Base-by-base conservation (phyloP, 139 green algal genomes). In the Chlorella sp. region DNA sequence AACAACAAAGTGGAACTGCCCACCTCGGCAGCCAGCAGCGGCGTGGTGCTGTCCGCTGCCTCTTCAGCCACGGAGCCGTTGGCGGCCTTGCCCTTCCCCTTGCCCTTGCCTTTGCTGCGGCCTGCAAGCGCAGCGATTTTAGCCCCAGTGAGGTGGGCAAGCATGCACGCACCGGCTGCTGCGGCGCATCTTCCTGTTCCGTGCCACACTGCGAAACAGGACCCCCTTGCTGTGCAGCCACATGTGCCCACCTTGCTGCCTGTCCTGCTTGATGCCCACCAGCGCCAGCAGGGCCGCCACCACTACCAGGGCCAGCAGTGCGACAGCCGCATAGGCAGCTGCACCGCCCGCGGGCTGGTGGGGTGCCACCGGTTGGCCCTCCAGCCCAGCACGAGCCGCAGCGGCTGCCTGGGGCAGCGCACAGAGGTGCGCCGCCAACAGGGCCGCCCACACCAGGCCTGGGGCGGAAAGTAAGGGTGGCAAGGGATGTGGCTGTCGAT, bases 11-110 rank as follows among this genome's bases (percentile, higher is more conserved):
- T 3, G 2, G 14, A 20, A 60, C 17, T 4, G 11, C 20, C 8
- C 67, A 73, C 67, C 67, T 73, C 67, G 9, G 67, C 67, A 14
- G 67, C 67, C 67, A 73, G 67, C 14, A 73, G 67, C 16, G 67
- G 67, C 9, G 67, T 73, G 36, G 67, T 30, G 36, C 17, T 43
- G 67, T 73, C 67, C 1, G 67, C 67, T 24, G 51, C 51, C 51
- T 60, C 51, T 1, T 46, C 36, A 14, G 2, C 67, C 13, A 36
- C 67, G 2, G 67, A 26, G 67, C 67, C 67, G 19, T 30, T 73
- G 67, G 67, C 5, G 11, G 60, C 60, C 30, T 38, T 34, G 60
- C 9, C 60, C 60, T 44, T 73, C 36, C 36, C 67, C 51, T 60
- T 60, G 6, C 65, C 65, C 65, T 43, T 41, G 34, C 67, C 36